Conservation (phyloP, 164 flowering plant species). For the Sextonia rubra region DNA sequence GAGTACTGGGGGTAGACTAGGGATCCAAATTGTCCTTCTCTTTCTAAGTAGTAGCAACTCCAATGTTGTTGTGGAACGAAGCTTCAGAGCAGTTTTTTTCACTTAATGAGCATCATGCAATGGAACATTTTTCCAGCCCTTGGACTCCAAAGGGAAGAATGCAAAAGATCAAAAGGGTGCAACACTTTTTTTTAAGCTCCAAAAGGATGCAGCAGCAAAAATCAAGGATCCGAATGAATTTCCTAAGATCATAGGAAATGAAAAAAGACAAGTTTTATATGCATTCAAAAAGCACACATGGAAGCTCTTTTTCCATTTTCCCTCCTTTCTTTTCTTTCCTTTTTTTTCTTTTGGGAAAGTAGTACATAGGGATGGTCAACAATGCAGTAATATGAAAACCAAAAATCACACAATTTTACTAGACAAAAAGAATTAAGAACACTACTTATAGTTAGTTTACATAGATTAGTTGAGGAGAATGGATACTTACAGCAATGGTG, state of each 20-base stretch:
- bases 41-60: background rate
- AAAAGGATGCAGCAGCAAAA: background rate
- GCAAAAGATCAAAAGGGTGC: background rate
- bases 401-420: background rate
- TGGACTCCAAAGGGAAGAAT: background rate
- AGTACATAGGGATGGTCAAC: background rate
- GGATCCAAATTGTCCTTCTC: background rate
- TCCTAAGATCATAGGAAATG: background rate
- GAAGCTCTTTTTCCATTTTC: background rate
- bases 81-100: background rate
- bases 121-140: background rate
- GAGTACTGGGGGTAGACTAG: background rate
- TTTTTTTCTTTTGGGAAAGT: no score
- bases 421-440: background rate
- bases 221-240: background rate
- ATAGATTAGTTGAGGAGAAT: background rate
- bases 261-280: background rate
- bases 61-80: background rate
- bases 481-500: conserved; percentile 52
- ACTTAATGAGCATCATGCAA: background rate
- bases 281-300: background rate
- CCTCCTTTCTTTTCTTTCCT: no score
- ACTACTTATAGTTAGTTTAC: background rate
- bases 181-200: background rate
- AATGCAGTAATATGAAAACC: background rate